Percentiles rank a stretch among this genome's conserved stretches.
These are phyloP conservation scores for Limnanthes douglasii DNA, from an alignment of 345 rosid genomes.

Conservation along the genomic window DNA sequence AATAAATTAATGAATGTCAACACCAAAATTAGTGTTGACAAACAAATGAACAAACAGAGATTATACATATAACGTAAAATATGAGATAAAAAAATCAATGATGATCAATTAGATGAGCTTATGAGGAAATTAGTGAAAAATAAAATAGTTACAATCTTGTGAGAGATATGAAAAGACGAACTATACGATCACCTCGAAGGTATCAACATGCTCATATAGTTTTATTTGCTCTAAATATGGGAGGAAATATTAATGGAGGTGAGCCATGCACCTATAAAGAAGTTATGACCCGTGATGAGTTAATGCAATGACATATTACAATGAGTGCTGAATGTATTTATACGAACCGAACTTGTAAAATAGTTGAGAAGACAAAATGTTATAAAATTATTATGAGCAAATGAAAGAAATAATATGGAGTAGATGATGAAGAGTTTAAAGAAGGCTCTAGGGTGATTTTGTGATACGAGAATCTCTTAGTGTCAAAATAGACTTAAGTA, in stretches of 20 bases:
- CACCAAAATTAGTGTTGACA: no score
- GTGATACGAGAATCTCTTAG: no score
- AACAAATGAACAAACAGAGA: not conserved
- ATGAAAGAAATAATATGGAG: not conserved
- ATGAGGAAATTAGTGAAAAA: not conserved
- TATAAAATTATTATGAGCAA: not conserved
- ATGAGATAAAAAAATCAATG: not conserved
- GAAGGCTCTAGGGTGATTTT: no score
- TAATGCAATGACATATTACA: not conserved
- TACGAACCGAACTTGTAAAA: not conserved
- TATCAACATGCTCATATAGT: not conserved
- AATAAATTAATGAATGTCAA: not conserved
- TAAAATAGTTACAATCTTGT: not conserved
- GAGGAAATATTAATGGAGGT: not conserved
- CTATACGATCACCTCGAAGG: not conserved
- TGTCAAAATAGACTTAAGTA: no score
- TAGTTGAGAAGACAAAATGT: no score
- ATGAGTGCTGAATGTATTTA: not conserved
- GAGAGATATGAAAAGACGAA: not conserved
- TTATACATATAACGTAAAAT: not conserved
- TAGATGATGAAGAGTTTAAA: not conserved
- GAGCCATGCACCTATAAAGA: not conserved
- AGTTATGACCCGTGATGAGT: not conserved
- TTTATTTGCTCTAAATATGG: not conserved
- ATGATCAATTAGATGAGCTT: not conserved